Evolutionary conservation across 352 stramenopile species (phyloP), one percentile per base, ranked within the genome.

Genomic region (Thalassiosira ordinaria): DNA sequence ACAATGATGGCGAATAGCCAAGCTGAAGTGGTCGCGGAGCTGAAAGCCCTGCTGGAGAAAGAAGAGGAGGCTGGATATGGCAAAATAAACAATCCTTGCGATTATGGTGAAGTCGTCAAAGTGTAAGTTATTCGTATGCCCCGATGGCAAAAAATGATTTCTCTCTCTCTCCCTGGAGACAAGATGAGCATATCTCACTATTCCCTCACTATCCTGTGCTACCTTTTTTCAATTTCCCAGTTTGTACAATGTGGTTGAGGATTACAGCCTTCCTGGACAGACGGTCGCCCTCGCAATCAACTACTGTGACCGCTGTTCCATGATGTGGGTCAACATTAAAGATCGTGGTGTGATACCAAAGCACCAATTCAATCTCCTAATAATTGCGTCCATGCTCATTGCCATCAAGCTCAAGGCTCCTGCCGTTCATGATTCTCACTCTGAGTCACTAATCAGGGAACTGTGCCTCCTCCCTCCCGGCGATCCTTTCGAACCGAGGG

Each of bases 331-430:
- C n/a, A n/a, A 52, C 56, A 51, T 47, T 0, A 16, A 65, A n/a
- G 24, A 29, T 1, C 14, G 35, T 14, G 55, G 18, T 4, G 41
- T 16, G 18, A 6, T 51, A 6, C 41, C 52, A 1, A 46, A 49
- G 26, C 33, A 44, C 0, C 20, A 78, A 44, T 39, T 60, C 22
- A 31, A 64, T n/a, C 2, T 55, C 13, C 29, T 73, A 14, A 18
- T 26, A 14, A 47, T 73, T 22, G 51, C 70, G 20, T 27, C 18
- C 6, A 29, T 79, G 18, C 52, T 49, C 16, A 13, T 79, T 49
- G 70, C 70, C 9, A 73, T 73, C 16, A 79, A 79, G 60, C 14
- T 60, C 1, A 49, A 74, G n/a, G n/a, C n/a, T n/a, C n/a, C n/a
- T n/a, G n/a, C n/a, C n/a, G n/a, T n/a, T n/a, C n/a, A n/a, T n/a